phyloP scores from a whole-genome alignment of 805 yeast species.

The Saccharomycopsis sp. region DNA sequence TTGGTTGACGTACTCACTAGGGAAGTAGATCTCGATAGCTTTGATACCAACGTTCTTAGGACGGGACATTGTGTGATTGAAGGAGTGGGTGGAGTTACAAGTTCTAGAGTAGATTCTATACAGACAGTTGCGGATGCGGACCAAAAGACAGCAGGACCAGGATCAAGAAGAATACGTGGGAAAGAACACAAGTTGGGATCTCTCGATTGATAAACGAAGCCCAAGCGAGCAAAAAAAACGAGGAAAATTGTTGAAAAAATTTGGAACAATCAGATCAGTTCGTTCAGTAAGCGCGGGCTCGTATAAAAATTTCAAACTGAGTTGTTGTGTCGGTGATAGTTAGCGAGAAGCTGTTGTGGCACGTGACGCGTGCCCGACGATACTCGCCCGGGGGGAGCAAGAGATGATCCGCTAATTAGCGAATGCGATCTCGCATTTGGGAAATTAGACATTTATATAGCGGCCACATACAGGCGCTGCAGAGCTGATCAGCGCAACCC shows the following conservation, averaged over 20 bases:
- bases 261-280: not conserved
- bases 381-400: not conserved
- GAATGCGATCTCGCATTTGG: not conserved
- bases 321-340: not conserved
- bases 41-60: constrained; percentile 93
- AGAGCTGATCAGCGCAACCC: not conserved
- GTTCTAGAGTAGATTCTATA: no score
- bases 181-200: not conserved
- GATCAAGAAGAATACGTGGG: not conserved
- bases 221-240: not conserved
- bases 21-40: constrained; percentile 89
- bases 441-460: no score
- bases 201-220: no score
- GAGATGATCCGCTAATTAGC: no score
- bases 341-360: no score
- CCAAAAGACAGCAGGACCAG: not conserved
- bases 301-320: not conserved
- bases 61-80: constrained; percentile 25
- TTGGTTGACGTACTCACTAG: constrained; percentile 80
- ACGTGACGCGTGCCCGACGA: not conserved
- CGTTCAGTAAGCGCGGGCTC: not conserved
- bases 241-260: not conserved
- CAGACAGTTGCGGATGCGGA: no score
- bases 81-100: no score
- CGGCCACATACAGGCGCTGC: no score